These are phyloP conservation scores for Leishmania amazonensis DNA, from an alignment of 208 protist species.

Conservation along the genomic window DNA sequence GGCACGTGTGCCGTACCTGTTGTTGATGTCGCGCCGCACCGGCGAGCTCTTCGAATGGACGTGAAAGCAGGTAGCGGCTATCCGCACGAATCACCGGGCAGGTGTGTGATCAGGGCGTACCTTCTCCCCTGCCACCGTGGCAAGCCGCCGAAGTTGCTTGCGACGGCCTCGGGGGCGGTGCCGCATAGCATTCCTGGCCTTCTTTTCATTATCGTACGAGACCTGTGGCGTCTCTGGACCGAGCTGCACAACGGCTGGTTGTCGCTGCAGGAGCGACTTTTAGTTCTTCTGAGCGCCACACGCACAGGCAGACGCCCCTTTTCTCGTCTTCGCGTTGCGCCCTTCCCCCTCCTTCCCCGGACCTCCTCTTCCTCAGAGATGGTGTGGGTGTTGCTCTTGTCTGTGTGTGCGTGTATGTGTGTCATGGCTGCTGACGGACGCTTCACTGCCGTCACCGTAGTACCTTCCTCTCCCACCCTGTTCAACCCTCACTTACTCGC, in stretches of 20 bases:
- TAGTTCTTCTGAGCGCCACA: slow-evolving; percentile 48
- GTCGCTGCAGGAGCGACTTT: slow-evolving; percentile 35
- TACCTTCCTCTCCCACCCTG: not conserved
- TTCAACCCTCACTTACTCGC: not conserved
- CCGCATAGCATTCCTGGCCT: slow-evolving; percentile 31
- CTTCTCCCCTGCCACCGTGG: slow-evolving; percentile 24
- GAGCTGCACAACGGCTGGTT: slow-evolving; percentile 51
- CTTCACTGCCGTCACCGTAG: not conserved
- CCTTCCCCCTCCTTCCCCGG: too few relatives aligned
- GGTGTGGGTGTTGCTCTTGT: not conserved
- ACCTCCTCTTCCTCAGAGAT: not conserved
- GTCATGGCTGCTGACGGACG: not conserved
- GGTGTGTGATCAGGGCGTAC: slow-evolving; percentile 50
- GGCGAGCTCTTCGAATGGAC: slow-evolving; percentile 32
- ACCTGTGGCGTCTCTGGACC: slow-evolving; percentile 35
- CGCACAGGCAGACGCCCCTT: slow-evolving; percentile 30
- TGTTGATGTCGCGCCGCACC: slow-evolving; percentile 34
- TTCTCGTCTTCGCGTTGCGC: slow-evolving; percentile 15
- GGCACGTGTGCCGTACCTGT: slow-evolving; percentile 42
- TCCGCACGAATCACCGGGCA: slow-evolving; percentile 31
- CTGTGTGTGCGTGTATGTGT: slow-evolving; percentile 1
- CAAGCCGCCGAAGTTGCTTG: slow-evolving; percentile 33
- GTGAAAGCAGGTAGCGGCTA: slow-evolving; percentile 35
- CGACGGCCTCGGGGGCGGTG: slow-evolving; percentile 28
- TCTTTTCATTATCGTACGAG: slow-evolving; percentile 45